Conservation (phyloP, 2,329 filamentous ascomycete genomes). For the Exserohilum rostratum region DNA sequence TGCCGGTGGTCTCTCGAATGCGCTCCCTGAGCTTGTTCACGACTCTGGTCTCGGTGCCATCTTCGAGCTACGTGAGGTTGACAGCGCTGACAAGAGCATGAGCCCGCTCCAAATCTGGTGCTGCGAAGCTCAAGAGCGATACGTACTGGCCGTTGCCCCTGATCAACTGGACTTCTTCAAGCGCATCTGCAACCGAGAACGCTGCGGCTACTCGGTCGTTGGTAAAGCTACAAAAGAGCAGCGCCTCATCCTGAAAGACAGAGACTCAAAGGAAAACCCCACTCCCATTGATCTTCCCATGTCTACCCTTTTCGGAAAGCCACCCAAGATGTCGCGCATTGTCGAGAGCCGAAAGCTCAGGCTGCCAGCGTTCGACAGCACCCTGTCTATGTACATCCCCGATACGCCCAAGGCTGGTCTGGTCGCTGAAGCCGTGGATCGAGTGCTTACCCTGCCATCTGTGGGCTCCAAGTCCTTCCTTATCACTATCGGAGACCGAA, state of each 20-base stretch:
- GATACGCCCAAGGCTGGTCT: constrained; percentile 60
- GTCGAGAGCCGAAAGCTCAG: constrained; percentile 72
- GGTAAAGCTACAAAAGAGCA: constrained; percentile 76
- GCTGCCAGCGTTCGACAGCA: constrained; percentile 76
- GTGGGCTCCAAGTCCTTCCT: constrained; percentile 98
- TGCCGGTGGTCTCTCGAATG: constrained; percentile 84
- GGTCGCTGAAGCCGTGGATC: constrained; percentile 73
- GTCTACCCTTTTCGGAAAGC: constrained; percentile 85
- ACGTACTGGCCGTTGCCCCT: constrained; percentile 85
- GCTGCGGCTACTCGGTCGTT: constrained; percentile 91
- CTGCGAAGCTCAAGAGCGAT: constrained; percentile 94
- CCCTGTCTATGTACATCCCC: constrained; percentile 70
- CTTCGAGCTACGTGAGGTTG: constrained; percentile 93
- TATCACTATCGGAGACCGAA: constrained; percentile 94
- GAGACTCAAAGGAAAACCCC: constrained; percentile 75
- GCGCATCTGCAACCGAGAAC: constrained; percentile 76
- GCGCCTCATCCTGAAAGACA: constrained; percentile 79
- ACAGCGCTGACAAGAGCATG: constrained; percentile 89
- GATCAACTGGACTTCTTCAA: constrained; percentile 76
- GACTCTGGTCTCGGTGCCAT: constrained; percentile 89
- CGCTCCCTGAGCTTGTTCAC: constrained; percentile 86
- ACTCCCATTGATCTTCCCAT: constrained; percentile 88
- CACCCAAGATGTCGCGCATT: constrained; percentile 77
- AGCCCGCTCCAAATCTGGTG: constrained; percentile 98
- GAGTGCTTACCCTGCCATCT: constrained; percentile 82